Evolutionary conservation across 2,329 filamentous ascomycete genomes (phyloP).

Genomic region (Stromatinia cepivora): DNA sequence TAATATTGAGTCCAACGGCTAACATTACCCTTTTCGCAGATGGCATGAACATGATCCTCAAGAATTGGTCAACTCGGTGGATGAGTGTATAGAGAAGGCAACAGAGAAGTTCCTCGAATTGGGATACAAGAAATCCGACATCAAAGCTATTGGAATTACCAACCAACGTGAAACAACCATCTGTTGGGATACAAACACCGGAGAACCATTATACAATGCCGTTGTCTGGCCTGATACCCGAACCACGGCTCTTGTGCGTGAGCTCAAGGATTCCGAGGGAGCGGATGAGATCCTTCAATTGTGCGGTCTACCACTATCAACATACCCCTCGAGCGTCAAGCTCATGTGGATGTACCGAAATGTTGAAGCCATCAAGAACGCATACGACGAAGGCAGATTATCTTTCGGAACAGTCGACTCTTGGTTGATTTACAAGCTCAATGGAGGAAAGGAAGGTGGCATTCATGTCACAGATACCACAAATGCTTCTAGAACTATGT

Average conservation of each 20-base stretch:
- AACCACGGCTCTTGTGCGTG: slow-evolving; percentile 68
- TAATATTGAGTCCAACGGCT: slow-evolving; percentile 17
- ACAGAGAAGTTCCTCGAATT: slow-evolving; percentile 66
- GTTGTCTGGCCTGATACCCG: slow-evolving; percentile 88
- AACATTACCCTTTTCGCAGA: slow-evolving; percentile 46
- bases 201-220: slow-evolving; percentile 75
- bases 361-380: slow-evolving; percentile 62
- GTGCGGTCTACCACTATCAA: slow-evolving; percentile 77
- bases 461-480: slow-evolving; percentile 75
- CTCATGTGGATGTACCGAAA: slow-evolving; percentile 76
- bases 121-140: slow-evolving; percentile 66
- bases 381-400: slow-evolving; percentile 69
- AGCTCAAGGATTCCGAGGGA: slow-evolving; percentile 66
- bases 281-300: slow-evolving; percentile 65
- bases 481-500: slow-evolving; percentile 85
- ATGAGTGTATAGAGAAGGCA: slow-evolving; percentile 73
- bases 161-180: slow-evolving; percentile 69
- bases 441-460: slow-evolving; percentile 65
- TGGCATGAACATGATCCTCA: slow-evolving; percentile 85
- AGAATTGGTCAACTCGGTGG: slow-evolving; percentile 71
- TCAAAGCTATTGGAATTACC: slow-evolving; percentile 73
- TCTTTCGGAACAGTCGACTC: slow-evolving; percentile 80
- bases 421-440: slow-evolving; percentile 78
- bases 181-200: slow-evolving; percentile 76
- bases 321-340: slow-evolving; percentile 78